These are phyloP conservation scores for Epichloe gansuensis DNA, from an alignment of 2,329 filamentous ascomycete genomes.

Conservation along the genomic window DNA sequence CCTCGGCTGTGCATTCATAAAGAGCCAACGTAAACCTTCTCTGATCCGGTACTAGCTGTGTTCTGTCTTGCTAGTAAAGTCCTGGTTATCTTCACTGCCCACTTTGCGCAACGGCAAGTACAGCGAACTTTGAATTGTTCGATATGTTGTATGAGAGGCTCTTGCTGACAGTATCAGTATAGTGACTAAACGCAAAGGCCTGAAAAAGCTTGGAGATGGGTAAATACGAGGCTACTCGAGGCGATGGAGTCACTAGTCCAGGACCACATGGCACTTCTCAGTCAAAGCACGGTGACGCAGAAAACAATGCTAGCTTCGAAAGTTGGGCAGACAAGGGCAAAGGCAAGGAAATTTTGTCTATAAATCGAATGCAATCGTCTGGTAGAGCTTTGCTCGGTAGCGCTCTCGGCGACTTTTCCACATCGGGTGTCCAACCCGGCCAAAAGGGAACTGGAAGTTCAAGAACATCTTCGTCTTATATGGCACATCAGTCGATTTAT, in stretches of 20 bases:
- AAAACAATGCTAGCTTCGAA: neutral
- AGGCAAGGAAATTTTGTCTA: conserved; percentile 3
- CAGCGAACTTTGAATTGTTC: neutral
- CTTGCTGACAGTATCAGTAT: too few species aligned
- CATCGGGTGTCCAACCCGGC: neutral
- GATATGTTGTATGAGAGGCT: too few species aligned
- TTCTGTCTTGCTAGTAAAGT: too few species aligned
- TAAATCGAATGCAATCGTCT: neutral
- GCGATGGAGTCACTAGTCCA: neutral
- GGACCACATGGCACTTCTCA: neutral
- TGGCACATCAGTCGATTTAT: neutral
- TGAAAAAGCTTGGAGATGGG: neutral
- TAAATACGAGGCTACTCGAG: neutral
- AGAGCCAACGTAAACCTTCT: too few species aligned
- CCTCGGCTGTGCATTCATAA: too few species aligned
- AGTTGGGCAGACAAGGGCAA: conserved; percentile 6
- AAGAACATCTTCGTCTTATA: neutral
- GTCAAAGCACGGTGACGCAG: neutral
- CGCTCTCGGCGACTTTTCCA: neutral
- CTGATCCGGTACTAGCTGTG: too few species aligned
- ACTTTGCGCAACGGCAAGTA: neutral
- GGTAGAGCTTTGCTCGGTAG: neutral
- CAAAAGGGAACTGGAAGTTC: conserved; percentile 10
- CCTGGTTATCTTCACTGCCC: too few species aligned
- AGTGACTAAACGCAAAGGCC: neutral